phyloP scores from a whole-genome alignment of 306 rosid genomes.

The Casuarina equisetifolia region DNA sequence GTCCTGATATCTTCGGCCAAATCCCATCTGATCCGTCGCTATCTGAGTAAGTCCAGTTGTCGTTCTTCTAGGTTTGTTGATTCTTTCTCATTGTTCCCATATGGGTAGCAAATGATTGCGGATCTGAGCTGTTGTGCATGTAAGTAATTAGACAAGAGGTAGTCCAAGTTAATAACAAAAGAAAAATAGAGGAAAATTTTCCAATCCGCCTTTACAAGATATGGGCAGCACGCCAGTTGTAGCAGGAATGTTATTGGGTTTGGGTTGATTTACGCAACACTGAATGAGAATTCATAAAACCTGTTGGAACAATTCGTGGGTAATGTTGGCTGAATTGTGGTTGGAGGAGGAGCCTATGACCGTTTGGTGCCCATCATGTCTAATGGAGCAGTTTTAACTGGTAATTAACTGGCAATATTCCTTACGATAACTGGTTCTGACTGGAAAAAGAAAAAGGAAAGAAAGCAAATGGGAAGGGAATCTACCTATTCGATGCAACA shows the following conservation, averaged over 20 bases:
- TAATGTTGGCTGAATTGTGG: not conserved
- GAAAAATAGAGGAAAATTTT: not conserved
- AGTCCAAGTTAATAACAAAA: constrained; percentile 41
- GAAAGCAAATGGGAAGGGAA: too few species aligned
- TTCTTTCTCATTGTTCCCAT: constrained; percentile 39
- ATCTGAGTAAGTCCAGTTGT: constrained; percentile 47
- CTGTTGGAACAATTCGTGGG: not conserved
- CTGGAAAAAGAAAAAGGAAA: not conserved
- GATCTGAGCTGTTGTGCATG: constrained; percentile 41
- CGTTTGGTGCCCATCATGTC: not conserved
- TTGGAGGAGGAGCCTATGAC: not conserved
- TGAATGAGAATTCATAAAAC: constrained; percentile 1
- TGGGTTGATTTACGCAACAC: not conserved
- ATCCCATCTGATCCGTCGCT: constrained; percentile 57
- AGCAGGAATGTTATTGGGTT: not conserved
- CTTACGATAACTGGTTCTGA: not conserved
- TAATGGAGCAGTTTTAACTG: not conserved
- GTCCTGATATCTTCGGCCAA: constrained; percentile 96
- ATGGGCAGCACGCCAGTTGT: constrained; percentile 1
- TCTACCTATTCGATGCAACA: too few species aligned
- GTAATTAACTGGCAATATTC: not conserved
- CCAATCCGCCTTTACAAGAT: not conserved
- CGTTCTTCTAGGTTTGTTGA: constrained; percentile 16
- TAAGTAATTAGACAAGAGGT: constrained; percentile 44
- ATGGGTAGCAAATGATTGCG: constrained; percentile 32